phyloP scores from a whole-genome alignment of 1,284 basidiomycete species.

The Pyrrhoderma lamaoense region DNA sequence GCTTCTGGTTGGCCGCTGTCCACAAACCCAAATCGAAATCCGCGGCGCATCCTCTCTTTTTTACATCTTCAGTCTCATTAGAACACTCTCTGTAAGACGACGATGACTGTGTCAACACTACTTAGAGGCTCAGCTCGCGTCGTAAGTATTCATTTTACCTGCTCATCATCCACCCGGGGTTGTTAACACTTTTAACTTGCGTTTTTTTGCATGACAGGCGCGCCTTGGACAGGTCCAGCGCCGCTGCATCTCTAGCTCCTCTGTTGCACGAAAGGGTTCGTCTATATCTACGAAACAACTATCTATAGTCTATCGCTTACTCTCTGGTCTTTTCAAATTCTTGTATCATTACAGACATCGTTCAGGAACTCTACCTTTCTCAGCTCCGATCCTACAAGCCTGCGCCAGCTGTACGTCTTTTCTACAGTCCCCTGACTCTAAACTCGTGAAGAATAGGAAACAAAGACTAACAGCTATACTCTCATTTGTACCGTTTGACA shows the following conservation, averaged over 20 bases:
- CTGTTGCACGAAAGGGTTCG: slow-evolving; percentile 63
- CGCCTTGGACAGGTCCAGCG: slow-evolving; percentile 15
- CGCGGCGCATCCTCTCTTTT: no score
- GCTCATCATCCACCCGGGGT: no score
- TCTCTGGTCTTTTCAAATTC: no score
- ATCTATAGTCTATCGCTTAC: no score
- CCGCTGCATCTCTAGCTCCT: slow-evolving; percentile 58
- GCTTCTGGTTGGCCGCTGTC: background rate
- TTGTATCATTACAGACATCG: slow-evolving; percentile 56
- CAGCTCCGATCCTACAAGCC: slow-evolving; percentile 89
- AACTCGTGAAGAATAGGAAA: no score
- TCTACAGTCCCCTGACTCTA: slow-evolving; percentile 5
- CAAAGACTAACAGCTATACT: no score
- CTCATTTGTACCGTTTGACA: background rate
- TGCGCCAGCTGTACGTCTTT: slow-evolving; percentile 42
- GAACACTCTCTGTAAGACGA: background rate
- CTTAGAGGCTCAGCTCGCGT: slow-evolving; percentile 15
- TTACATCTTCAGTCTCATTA: no score
- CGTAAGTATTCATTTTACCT: slow-evolving; percentile 2
- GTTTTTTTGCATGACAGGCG: background rate
- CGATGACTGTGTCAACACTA: slow-evolving; percentile 10
- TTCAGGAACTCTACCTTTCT: slow-evolving; percentile 88
- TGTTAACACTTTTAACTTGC: no score
- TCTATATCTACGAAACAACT: no score
- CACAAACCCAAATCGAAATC: no score